Evolutionary conservation across 1,139 yeast genomes (phyloP).

Genomic region (Diutina sp.): DNA sequence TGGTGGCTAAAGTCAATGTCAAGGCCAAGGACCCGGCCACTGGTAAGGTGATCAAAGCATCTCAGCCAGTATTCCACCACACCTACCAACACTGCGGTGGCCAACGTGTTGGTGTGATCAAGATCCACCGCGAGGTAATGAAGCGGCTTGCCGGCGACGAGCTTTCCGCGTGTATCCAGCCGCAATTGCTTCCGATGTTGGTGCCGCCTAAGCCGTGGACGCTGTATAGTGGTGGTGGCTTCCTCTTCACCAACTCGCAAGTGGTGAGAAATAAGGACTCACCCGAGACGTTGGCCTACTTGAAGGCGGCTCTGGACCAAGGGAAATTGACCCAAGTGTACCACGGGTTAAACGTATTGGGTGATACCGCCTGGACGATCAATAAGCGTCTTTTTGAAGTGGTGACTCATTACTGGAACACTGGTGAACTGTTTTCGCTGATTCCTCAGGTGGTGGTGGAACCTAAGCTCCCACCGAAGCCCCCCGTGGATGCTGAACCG

Average conservation of each 20-base stretch:
- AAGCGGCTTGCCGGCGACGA: slow-evolving; percentile 57
- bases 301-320: slow-evolving; percentile 70
- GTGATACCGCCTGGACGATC: slow-evolving; percentile 87
- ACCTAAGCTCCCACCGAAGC: slow-evolving; percentile 49
- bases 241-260: slow-evolving; percentile 46
- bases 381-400: slow-evolving; percentile 59
- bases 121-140: slow-evolving; percentile 58
- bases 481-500: slow-evolving; percentile 64
- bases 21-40: slow-evolving; percentile 70
- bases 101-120: slow-evolving; percentile 68
- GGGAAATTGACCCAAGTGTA: slow-evolving; percentile 55
- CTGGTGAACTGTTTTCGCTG: slow-evolving; percentile 66
- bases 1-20: slow-evolving; percentile 74
- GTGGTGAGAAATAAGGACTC: slow-evolving; percentile 74
- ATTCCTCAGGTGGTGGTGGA: slow-evolving; percentile 55
- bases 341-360: slow-evolving; percentile 78
- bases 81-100: slow-evolving; percentile 75
- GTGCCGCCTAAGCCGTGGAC: slow-evolving; percentile 85
- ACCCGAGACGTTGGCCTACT: slow-evolving; percentile 81
- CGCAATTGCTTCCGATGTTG: slow-evolving; percentile 89
- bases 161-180: slow-evolving; percentile 58
- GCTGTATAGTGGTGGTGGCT: slow-evolving; percentile 73
- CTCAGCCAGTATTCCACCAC: slow-evolving; percentile 87
- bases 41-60: slow-evolving; percentile 48
- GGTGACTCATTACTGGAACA: slow-evolving; percentile 75